A percentile compares a stretch with the other conserved stretches of the same genome.
Conservation (phyloP, 257 asterid species). For the Verbascum thapsus region DNA sequence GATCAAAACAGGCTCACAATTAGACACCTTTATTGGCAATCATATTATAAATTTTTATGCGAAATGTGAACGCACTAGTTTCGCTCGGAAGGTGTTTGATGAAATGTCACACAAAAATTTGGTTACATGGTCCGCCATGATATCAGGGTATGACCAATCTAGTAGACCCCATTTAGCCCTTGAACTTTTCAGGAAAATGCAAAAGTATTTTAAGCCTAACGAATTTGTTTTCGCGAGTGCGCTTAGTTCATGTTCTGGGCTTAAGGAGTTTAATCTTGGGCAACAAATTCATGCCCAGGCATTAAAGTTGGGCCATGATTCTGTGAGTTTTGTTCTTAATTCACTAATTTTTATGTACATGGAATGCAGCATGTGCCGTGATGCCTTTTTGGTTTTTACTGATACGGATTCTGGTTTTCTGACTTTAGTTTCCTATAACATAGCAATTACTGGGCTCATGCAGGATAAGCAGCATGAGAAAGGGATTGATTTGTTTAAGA, state of each 20-base stretch:
- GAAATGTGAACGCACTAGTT: constrained; percentile 53
- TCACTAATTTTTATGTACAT: constrained; percentile 71
- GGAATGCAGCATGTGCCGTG: constrained; percentile 56
- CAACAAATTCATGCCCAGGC: constrained; percentile 61
- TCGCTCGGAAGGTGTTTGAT: constrained; percentile 56
- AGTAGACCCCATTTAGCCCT: constrained; percentile 46
- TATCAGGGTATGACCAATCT: constrained; percentile 67
- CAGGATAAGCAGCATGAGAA: constrained; percentile 47
- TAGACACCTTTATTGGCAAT: constrained; percentile 44
- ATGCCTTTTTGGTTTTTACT: constrained; percentile 51
- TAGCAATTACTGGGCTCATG: constrained; percentile 62
- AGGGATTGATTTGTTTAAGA: constrained; percentile 58
- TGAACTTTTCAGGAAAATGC: constrained; percentile 50
- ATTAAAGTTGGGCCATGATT: constrained; percentile 46
- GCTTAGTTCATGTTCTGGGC: constrained; percentile 65
- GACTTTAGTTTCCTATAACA: constrained; percentile 57
- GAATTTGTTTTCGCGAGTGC: constrained; percentile 62
- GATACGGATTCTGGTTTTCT: constrained; percentile 25
- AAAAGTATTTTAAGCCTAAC: constrained; percentile 47
- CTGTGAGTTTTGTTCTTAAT: constrained; percentile 56
- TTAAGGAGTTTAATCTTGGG: constrained; percentile 52
- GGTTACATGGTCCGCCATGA: constrained; percentile 72
- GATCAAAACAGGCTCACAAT: constrained; percentile 51
- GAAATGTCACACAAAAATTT: constrained; percentile 61
- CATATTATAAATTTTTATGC: constrained; percentile 69